phyloP scores from a whole-genome alignment of 345 rosid species.

The Salix brachista region DNA sequence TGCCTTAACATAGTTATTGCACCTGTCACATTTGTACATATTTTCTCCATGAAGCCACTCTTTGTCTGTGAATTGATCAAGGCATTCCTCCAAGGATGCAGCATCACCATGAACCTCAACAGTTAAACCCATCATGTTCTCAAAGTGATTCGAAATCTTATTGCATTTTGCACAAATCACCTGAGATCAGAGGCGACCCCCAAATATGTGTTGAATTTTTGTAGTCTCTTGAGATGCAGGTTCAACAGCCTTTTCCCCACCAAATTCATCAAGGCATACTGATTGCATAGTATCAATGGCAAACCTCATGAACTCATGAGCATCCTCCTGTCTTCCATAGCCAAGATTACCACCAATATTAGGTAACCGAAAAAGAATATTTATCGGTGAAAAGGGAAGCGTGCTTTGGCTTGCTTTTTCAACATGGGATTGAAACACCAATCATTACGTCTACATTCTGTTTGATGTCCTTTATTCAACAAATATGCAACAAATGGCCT shows the following conservation, averaged over 20 bases:
- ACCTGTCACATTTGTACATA: slow-evolving; percentile 3
- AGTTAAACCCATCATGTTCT: too few species aligned
- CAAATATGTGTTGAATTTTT: slow-evolving; percentile 84
- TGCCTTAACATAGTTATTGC: slow-evolving; percentile 91
- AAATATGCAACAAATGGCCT: slow-evolving; percentile 87
- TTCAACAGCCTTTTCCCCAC: slow-evolving; percentile 85
- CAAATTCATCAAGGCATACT: slow-evolving; percentile 86
- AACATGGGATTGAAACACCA: slow-evolving; percentile 92
- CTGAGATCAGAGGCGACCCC: slow-evolving; percentile 83
- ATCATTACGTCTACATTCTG: slow-evolving; percentile 78
- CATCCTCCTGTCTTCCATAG: slow-evolving; percentile 97
- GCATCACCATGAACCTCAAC: too few species aligned
- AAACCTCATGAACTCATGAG: slow-evolving; percentile 98
- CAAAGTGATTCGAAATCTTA: too few species aligned
- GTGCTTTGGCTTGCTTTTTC: slow-evolving; percentile 62
- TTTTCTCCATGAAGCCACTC: too few species aligned
- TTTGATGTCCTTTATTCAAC: slow-evolving; percentile 72
- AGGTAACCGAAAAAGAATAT: slow-evolving; percentile 67
- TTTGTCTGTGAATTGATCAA: too few species aligned
- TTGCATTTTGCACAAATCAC: too few species aligned
- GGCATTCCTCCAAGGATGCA: too few species aligned
- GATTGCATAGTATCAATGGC: slow-evolving; percentile 96
- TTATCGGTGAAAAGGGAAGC: slow-evolving; percentile 74
- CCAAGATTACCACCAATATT: slow-evolving; percentile 95
- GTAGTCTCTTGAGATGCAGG: slow-evolving; percentile 75